Base-by-base conservation (phyloP, 2,329 filamentous ascomycete genomes). In the Calonectria ilicicola region DNA sequence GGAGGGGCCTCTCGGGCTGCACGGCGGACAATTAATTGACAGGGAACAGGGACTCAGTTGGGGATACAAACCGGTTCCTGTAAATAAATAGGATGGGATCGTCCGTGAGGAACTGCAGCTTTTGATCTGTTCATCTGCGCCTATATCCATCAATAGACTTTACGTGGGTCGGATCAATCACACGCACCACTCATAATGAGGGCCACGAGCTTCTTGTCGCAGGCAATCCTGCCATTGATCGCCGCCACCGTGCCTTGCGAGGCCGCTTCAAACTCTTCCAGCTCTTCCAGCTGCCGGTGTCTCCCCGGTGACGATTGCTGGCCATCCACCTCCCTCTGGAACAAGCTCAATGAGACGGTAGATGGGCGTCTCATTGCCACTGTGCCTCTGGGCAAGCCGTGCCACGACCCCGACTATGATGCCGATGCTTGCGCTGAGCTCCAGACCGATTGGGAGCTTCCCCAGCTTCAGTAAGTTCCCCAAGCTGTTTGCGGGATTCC, bases 281-380 rank as follows among this genome's bases (percentile, higher is more conserved):
- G 26, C 40, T 56, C 65, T 17, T 46, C 74, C 53, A 77, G 74
- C 42, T 90, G 88, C 79, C 84, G 85, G 21, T 89, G 85, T 80
- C 85, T 87, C 40, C 89, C 89, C 1, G 85, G 85, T 19, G 88
- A 91, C 64, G 38, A 76, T 0, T 88, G 86, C 77, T 92, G 90
- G 90, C 90, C 90, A 0, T 82, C 83, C 0, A 29, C 71, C 2
- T 63, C 74, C 7, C 77, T 81, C n/a, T 91, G 89, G 89, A 74
- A 79, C 9, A 65, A 76, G 3, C 85, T 92, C 73, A 91, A 92
- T 77, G 53, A 79, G 32, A 87, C 89, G 2, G 81, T 91, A 0
- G 81, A 82, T 4, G 90, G 90, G 0, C 82, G 82, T 12, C 81
- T 92, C 27, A 82, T 91, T 38, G 83, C 83, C 1, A 91, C 88